phyloP scores from a whole-genome alignment of 1,284 basidiomycete genomes.

The Cerioporus squamosus region DNA sequence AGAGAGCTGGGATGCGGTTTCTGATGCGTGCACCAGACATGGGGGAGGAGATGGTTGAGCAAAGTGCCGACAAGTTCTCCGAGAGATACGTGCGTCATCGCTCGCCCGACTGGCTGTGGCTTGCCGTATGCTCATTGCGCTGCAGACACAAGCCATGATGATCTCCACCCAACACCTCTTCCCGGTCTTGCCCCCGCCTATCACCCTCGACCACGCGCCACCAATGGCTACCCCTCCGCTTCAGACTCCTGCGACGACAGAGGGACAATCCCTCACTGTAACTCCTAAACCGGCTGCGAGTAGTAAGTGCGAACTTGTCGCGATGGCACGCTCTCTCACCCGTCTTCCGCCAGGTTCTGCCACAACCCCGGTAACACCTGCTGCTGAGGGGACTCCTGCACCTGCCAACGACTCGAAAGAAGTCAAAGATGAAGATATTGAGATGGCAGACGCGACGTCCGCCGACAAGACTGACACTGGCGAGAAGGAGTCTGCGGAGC shows the following conservation, averaged over 20 bases:
- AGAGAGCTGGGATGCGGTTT: conserved; percentile 56
- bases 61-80: conserved; percentile 58
- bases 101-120: neutral
- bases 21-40: conserved; percentile 54
- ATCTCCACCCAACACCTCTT: conserved; percentile 86
- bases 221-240: conserved; percentile 29
- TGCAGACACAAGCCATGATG: conserved; percentile 83
- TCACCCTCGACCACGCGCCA: conserved; percentile 25
- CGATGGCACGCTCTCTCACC: neutral
- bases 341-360: neutral
- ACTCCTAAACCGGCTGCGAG: conserved; percentile 24
- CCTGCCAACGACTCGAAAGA: conserved; percentile 17
- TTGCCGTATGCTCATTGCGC: neutral
- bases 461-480: conserved; percentile 12
- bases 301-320: conserved; percentile 7
- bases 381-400: conserved; percentile 8
- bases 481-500: too few relatives aligned
- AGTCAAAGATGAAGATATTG: conserved; percentile 26
- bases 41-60: conserved; percentile 75
- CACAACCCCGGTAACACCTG: conserved; percentile 15
- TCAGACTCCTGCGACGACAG: conserved; percentile 25
- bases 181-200: conserved; percentile 35
- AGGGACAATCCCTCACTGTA: conserved; percentile 21
- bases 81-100: conserved; percentile 12
- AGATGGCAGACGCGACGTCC: conserved; percentile 17